Percentiles rank a stretch among this genome's conserved stretches.
phyloP scores from a whole-genome alignment of 805 yeast species.

The Ogataea nakhonphanomensis region DNA sequence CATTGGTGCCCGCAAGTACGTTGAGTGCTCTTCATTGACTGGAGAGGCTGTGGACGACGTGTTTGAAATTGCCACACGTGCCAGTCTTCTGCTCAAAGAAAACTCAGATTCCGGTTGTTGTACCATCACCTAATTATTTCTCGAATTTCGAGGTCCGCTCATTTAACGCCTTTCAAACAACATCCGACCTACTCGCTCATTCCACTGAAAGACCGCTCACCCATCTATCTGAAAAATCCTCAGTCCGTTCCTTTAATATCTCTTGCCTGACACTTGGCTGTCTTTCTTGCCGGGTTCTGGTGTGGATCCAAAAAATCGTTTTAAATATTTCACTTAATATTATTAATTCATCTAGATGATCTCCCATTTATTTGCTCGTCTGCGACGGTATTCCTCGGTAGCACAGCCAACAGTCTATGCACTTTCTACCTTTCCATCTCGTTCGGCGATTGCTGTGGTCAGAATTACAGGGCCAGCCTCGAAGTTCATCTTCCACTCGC shows the following conservation, averaged over 20 bases:
- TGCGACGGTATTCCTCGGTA: neutral
- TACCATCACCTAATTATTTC: conserved; percentile 26
- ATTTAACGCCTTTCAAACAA: neutral
- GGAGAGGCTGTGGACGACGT: conserved; percentile 96
- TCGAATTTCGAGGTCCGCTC: conserved; percentile 2
- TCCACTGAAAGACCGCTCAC: neutral
- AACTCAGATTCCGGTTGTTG: conserved; percentile 45
- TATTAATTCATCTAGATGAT: neutral
- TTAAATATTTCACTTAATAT: conserved; percentile 8
- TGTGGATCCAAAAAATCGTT: neutral
- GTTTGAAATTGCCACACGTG: conserved; percentile 86
- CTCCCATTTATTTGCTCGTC: neutral
- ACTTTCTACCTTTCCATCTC: conserved; percentile 70
- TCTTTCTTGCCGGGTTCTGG: conserved; percentile 3
- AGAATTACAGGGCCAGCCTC: conserved; percentile 76
- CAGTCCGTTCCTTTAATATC: neutral
- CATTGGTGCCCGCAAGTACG: conserved; percentile 78
- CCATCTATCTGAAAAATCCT: neutral
- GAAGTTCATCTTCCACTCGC: conserved; percentile 37
- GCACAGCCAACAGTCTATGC: conserved; percentile 78
- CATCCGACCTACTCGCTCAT: neutral
- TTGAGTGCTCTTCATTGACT: conserved; percentile 88
- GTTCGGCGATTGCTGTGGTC: conserved; percentile 84
- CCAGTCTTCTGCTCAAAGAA: conserved; percentile 60
- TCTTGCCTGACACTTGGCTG: neutral